Evolutionary conservation across 139 green algal species (phyloP).

Genomic region (Closterium sp.): DNA sequence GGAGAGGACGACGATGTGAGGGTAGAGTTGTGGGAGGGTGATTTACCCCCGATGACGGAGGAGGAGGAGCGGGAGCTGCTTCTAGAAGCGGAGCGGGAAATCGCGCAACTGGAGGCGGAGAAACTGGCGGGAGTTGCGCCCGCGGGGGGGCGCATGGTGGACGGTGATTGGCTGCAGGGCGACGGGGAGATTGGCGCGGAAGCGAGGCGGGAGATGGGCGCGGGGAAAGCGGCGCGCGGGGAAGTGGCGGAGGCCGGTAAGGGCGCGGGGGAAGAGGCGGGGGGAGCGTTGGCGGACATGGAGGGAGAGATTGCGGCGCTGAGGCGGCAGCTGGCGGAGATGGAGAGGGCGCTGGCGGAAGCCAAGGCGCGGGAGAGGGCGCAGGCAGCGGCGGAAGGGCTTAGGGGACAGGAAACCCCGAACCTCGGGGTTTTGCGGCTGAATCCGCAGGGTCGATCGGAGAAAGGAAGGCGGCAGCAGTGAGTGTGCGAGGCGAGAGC

Average conservation of each 20-base stretch:
- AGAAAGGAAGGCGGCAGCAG: background rate
- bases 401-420: background rate
- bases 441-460: background rate
- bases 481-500: background rate
- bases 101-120: slow-evolving; percentile 37
- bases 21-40: slow-evolving; percentile 47
- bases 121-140: background rate
- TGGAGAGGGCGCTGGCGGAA: slow-evolving; percentile 23
- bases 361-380: background rate
- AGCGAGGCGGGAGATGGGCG: background rate
- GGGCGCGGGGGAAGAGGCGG: background rate
- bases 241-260: no score
- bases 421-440: background rate
- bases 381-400: background rate
- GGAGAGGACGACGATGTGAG: slow-evolving; percentile 30
- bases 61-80: slow-evolving; percentile 47
- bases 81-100: slow-evolving; percentile 37
- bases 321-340: slow-evolving; percentile 9
- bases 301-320: slow-evolving; percentile 33
- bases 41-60: slow-evolving; percentile 16
- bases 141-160: background rate
- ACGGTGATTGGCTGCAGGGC: background rate
- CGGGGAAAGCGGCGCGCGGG: background rate
- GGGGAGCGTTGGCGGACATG: slow-evolving; percentile 27
- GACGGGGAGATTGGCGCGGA: background rate